Base-by-base conservation (phyloP, 169 alveolate species). In the Plasmodium cynomolgi region DNA sequence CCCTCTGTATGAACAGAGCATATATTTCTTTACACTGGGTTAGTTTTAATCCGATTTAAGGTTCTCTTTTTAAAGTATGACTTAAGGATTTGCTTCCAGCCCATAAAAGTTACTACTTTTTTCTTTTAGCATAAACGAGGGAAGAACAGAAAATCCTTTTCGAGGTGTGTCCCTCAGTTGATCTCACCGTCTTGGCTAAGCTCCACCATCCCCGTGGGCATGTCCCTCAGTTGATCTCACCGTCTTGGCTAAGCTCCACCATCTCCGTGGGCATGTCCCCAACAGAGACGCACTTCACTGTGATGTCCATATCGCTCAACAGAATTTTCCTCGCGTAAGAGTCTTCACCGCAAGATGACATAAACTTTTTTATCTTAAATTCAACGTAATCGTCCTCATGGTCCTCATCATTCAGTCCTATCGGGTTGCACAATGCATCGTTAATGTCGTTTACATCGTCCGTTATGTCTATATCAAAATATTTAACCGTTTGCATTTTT, bases 401-500 rank as follows among this genome's bases (percentile, higher is more conserved):
- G 77, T 68, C 41, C 23, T 29, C 82, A 37, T 75, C 93, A 44
- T 50, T 75, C 33, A 86, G 3, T 75, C 39, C 34, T 20, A 86
- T 17, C 26, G 93, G 93, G 23, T 17, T 54, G 47, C 73, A 33
- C 23, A 86, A 86, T 8, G 93, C 73, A 31, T 47, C 85, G n/a
- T 86, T 86, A 15, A 86, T 86, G 39, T 86, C 93, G 7, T 75
- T 47, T 9, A 86, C 81, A 50, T 86, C 93, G 1, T 86, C 81
- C 31, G 93, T 86, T 86, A 86, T 86, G 44, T 86, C 93, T 7
- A 86, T 75, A 86, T 86, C 85, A 86, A 86, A 86, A 86, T 86
- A 86, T 86, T 50, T 86, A 8, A 86, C 86, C 20, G 37, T 86
- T 31, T 41, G 68, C n/a, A 86, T 54, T 77, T 41, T 37, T 34